phyloP scores from a whole-genome alignment of 2,329 filamentous ascomycete species.

The Arthrocladium fulminans region DNA sequence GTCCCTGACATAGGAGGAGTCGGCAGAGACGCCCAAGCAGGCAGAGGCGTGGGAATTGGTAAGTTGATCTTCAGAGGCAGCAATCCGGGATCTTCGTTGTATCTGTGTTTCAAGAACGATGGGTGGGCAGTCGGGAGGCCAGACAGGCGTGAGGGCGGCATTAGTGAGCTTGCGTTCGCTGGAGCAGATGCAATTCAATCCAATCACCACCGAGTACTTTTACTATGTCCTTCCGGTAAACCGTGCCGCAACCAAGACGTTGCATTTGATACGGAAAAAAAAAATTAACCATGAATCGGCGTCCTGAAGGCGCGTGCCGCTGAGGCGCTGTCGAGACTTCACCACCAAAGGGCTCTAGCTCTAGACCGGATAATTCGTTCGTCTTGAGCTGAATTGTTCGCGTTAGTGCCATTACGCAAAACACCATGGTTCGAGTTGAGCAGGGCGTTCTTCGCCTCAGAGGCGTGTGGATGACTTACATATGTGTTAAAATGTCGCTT shows the following conservation, averaged over 20 bases:
- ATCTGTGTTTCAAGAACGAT: constrained; percentile 24
- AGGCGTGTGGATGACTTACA: background rate
- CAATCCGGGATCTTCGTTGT: constrained; percentile 23
- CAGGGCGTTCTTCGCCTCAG: background rate
- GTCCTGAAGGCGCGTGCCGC: background rate
- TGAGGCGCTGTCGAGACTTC: background rate
- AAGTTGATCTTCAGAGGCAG: constrained; percentile 24
- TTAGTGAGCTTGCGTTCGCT: constrained; percentile 11
- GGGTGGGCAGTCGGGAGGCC: constrained; percentile 15
- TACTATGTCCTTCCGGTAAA: background rate
- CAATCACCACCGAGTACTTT: background rate
- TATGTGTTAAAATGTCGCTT: background rate
- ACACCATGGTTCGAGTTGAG: background rate
- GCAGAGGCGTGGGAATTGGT: constrained; percentile 23
- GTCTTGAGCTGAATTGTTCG: background rate
- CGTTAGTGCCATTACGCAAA: constrained; percentile 4
- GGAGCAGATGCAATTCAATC: background rate
- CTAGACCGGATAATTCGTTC: background rate
- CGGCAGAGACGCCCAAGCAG: constrained; percentile 31
- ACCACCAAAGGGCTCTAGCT: background rate
- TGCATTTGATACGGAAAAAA: too few species aligned
- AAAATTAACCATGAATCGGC: background rate
- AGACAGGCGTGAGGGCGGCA: constrained; percentile 22
- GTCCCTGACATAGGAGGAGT: constrained; percentile 38
- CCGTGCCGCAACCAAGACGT: too few species aligned